Evolutionary conservation across 2,329 filamentous ascomycete genomes (phyloP).

Genomic region (Plectosphaerella sp.): DNA sequence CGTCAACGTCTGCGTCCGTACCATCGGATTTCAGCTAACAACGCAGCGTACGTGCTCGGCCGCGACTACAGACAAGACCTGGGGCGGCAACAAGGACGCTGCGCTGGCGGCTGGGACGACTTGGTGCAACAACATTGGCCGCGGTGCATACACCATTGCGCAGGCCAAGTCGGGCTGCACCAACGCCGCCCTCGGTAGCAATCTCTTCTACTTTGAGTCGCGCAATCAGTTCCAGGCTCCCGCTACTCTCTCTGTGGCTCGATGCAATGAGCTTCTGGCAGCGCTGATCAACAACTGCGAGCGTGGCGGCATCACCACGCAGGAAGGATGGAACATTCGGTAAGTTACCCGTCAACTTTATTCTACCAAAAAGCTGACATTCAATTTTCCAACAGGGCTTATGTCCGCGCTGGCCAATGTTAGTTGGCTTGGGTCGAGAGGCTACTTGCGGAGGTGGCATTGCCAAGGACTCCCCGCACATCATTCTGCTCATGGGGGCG

Average conservation of each 20-base stretch:
- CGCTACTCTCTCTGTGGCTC: not conserved
- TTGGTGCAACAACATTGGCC: not conserved
- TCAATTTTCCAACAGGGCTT: not conserved
- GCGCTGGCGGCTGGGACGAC: not conserved
- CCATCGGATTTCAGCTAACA: conserved; percentile 1
- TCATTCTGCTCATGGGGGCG: no score
- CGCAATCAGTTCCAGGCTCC: not conserved
- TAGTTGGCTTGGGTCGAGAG: no score
- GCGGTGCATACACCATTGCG: not conserved
- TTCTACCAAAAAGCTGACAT: not conserved
- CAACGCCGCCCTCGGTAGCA: not conserved
- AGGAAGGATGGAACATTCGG: not conserved
- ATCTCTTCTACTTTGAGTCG: not conserved
- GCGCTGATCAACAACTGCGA: not conserved
- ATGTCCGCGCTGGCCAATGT: no score
- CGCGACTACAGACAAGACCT: not conserved
- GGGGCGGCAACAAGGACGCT: not conserved
- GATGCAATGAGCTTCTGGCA: not conserved
- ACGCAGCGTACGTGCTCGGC: not conserved
- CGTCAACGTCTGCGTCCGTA: conserved; percentile 9
- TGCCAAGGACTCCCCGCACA: no score
- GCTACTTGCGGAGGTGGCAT: no score
- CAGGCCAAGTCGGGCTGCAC: not conserved
- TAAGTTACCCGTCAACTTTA: not conserved
- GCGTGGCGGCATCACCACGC: not conserved